Conservation (phyloP, 2,329 filamentous ascomycete genomes). For the Claviceps africana region DNA sequence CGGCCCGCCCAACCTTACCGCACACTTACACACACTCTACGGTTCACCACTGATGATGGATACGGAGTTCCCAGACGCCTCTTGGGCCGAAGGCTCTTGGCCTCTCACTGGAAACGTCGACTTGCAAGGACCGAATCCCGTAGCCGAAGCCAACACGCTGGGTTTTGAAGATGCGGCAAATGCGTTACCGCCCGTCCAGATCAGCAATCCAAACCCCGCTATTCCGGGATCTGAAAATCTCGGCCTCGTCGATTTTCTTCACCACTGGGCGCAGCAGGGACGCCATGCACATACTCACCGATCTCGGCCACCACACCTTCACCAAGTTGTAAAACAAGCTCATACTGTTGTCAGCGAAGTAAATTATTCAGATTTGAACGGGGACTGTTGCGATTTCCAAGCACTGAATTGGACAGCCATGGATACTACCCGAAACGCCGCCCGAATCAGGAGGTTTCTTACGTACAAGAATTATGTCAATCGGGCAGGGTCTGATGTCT, state of each 20-base stretch:
- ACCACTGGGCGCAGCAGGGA: slow-evolving; percentile 29
- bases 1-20: neutral
- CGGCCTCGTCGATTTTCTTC: slow-evolving; percentile 35
- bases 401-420: slow-evolving; percentile 43
- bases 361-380: slow-evolving; percentile 34
- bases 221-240: slow-evolving; percentile 35
- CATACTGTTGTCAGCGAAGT: slow-evolving; percentile 12
- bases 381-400: slow-evolving; percentile 43
- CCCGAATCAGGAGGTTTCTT: slow-evolving; percentile 30
- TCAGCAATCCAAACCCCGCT: slow-evolving; percentile 21
- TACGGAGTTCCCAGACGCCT: neutral
- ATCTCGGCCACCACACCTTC: slow-evolving; percentile 15
- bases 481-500: slow-evolving; percentile 29
- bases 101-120: neutral
- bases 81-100: neutral
- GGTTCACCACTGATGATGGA: neutral
- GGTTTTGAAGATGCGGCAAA: neutral
- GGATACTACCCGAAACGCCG: slow-evolving; percentile 34
- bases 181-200: slow-evolving; percentile 9
- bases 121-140: neutral
- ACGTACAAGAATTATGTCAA: slow-evolving; percentile 48
- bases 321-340: slow-evolving; percentile 19
- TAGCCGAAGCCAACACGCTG: neutral
- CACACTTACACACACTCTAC: neutral
- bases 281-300: slow-evolving; percentile 13